Evolutionary conservation across 352 stramenopile species (phyloP).

Genomic region (Hyaloperonospora brassicae): DNA sequence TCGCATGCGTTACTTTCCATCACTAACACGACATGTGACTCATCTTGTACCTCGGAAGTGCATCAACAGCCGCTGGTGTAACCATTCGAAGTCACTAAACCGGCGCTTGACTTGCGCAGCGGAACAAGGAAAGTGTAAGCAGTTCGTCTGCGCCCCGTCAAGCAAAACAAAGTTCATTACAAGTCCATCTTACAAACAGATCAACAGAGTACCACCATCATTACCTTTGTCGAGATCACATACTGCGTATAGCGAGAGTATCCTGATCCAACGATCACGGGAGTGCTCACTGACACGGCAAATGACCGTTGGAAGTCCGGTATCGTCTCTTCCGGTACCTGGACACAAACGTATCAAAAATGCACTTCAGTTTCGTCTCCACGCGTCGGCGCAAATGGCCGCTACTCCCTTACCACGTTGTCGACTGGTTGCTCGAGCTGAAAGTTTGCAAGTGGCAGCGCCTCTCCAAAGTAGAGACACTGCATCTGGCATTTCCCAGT

Average conservation of each 20-base stretch:
- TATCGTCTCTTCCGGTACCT: constrained; percentile 46
- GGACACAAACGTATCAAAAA: background rate
- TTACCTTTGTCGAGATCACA: constrained; percentile 78
- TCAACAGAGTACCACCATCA: background rate
- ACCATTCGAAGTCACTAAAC: constrained; percentile 88
- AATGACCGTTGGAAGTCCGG: constrained; percentile 56
- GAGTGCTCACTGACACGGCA: constrained; percentile 66
- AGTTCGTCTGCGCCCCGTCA: constrained; percentile 43
- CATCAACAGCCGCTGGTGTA: constrained; percentile 70
- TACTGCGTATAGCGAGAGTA: constrained; percentile 86
- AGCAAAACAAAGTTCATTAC: background rate
- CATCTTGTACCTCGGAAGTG: constrained; percentile 54
- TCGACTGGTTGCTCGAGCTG: constrained; percentile 71
- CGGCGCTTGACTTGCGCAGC: constrained; percentile 75
- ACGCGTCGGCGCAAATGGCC: background rate
- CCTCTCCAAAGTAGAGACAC: constrained; percentile 63
- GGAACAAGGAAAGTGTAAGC: constrained; percentile 50
- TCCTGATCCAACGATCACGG: constrained; percentile 65
- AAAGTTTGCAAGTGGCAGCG: constrained; percentile 67
- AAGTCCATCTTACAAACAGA: background rate
- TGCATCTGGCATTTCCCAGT: constrained; percentile 81
- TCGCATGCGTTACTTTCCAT: background rate
- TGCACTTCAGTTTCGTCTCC: background rate
- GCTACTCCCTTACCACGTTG: constrained; percentile 47
- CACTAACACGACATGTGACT: background rate